Base-by-base conservation (phyloP, 805 yeast genomes). In the Ascoidea asiatica region DNA sequence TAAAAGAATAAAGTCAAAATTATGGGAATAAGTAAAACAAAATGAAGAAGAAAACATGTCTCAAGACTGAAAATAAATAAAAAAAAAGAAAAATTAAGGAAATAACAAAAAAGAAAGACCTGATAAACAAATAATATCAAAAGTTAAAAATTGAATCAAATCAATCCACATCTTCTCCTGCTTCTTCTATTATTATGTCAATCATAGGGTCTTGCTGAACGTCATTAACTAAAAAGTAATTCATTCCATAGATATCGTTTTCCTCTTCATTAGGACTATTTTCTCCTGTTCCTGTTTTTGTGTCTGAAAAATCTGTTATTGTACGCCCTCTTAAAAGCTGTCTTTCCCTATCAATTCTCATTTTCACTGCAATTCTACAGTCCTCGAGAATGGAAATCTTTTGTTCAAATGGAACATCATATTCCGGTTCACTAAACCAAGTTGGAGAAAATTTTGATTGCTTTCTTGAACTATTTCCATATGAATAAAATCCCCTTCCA, bases 321-420 rank as follows among this genome's bases (percentile, higher is more conserved):
- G 8, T 29, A 2, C 15, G 8, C 15, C 35, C 35, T 29, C 20
- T 44, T 41, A 53, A 41, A 18, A 42, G 40, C 11, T 46, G 39
- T 42, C 51, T 50, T 39, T 63, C 67, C 38, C 63, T 54, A 40
- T 63, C 66, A n/a, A 63, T 53, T 35, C 67, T 48, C 13, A 58
- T 50, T 47, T 58, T 48, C 8, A 63, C 67, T 0, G 65, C 64
- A 48, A 52, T 46, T 45, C 52, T 56, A 41, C 65, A 57, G 42
- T 61, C 60, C 35, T 62, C 65, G 39, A 53, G 56, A 40, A 56
- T 48, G 4, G 48, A 35, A 11, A 29, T 11, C 38, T 50, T 41
- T 52, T 59, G 22, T 61, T 62, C 40, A 20, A 18, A 19, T 42
- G 43, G n/a, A 41, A 40, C 4, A 45, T 17, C 37, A 35, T 22